Base-by-base conservation (phyloP, 169 alveolate species). In the Plasmodium yoelii region DNA sequence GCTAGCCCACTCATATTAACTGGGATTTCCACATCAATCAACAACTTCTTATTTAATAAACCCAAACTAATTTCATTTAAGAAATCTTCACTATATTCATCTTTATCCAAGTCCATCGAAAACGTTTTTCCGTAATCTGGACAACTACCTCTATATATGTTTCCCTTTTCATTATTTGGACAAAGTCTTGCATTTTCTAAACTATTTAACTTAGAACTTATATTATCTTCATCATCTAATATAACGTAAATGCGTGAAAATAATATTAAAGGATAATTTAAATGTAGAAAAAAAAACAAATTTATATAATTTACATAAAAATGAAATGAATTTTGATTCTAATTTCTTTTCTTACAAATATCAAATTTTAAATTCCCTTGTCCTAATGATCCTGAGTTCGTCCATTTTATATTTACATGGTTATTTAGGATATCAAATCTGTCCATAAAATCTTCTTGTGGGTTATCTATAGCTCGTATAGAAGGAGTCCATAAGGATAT, bases 371-470 rank as follows among this genome's bases (percentile, higher is more conserved):
- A 63, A 57, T 57, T 22, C 53, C 88, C 88, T 13, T 63, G 19
- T 47, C 88, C 88, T 39, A 57, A 13, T 15, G 18, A 18, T 26
- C 88, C 88, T n/a, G 22, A 44, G 3, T 46, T 75, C 24, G 74
- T 26, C 88, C 88, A 75, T 13, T 46, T 75, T 47, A 75, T 75
- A 26, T 75, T 64, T 53, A 75, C 49, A 59, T 65, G 73, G 49
- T 80, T 80, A 51, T 55, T 80, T n/a, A 39, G 22, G 65, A 67
- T 65, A 47, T 80, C 60, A 80, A 67, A 80, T 42, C 90, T 80
- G 60, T 80, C 90, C 90, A 80, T 67, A 67, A 80, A 80, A 24
- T 42, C 90, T 59, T 80, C 61, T 71, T 80, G 90, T 8, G 90
- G 84, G 60, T 80, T 80, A 19, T 15, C 49, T 39, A 65, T 53